A percentile compares a stretch with the other conserved stretches of the same genome.
Conservation (phyloP, 768 basidiomycete species). For the Hortiboletus flavorubellus region DNA sequence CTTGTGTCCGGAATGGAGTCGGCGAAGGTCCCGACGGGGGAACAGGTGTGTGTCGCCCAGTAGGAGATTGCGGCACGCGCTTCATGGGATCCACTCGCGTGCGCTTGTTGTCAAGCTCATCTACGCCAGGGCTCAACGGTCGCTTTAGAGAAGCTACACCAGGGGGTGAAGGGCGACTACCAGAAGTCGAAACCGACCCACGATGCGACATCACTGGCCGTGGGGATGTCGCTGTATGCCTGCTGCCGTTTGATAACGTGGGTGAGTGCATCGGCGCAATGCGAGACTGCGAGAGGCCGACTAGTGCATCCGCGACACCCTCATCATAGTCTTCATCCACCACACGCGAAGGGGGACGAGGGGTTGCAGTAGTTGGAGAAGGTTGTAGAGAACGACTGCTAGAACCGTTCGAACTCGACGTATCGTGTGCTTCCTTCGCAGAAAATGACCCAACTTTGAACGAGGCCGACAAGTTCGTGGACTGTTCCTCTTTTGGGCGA, state of each 20-base stretch:
- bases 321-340: slow-evolving; percentile 96
- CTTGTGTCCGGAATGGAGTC: slow-evolving; percentile 70
- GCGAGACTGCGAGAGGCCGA: slow-evolving; percentile 56
- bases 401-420: slow-evolving; percentile 62
- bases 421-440: slow-evolving; percentile 53
- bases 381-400: slow-evolving; percentile 65
- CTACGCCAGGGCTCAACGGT: slow-evolving; percentile 62
- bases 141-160: slow-evolving; percentile 54
- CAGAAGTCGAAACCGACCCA: slow-evolving; percentile 63
- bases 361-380: slow-evolving; percentile 61
- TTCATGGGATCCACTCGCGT: slow-evolving; percentile 54
- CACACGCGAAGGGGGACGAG: slow-evolving; percentile 58
- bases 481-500: slow-evolving; percentile 43
- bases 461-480: slow-evolving; percentile 30
- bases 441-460: slow-evolving; percentile 35
- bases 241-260: slow-evolving; percentile 55
- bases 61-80: slow-evolving; percentile 50
- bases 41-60: slow-evolving; percentile 52
- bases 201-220: slow-evolving; percentile 52
- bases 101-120: slow-evolving; percentile 62
- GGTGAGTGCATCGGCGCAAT: slow-evolving; percentile 44
- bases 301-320: slow-evolving; percentile 81
- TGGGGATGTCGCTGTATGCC: slow-evolving; percentile 47
- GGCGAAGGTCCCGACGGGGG: slow-evolving; percentile 67
- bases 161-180: slow-evolving; percentile 64